Evolutionary conservation across 1,139 yeast genomes (phyloP), one percentile per base, ranked within the genome.

Genomic region (Blastobotrys apis): DNA sequence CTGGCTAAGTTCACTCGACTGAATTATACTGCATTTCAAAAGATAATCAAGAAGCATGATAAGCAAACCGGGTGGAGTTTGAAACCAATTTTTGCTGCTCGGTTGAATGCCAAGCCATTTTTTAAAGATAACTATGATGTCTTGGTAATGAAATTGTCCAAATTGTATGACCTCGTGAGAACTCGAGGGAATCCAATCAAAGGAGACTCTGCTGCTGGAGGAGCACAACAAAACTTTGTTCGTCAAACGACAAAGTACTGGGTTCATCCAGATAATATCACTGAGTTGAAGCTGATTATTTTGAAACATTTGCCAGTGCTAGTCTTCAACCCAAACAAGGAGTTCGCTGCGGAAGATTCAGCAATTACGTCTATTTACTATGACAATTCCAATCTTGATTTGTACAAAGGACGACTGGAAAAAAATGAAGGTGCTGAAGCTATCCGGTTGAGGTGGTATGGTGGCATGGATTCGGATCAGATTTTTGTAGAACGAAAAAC

Each of bases 401-500:
- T 92, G 48, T 92, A 92, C 68, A 84, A 86, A 56, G 98, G 98
- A 37, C 80, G 98, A 67, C 74, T 92, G 58, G 80, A 94, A 64
- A 92, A 92, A 67, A 94, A 87, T 55, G 99, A 92, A 72, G 98
- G 98, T 64, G 98, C 98, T 8, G 98, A 92, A 68, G 98, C 98
- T 19, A 88, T 92, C 56, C 82, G 98, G 70, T 74, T 92, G 63
- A 81, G 98, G 72, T 92, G 98, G 98, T 92, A 92, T 63, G 98
- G 98, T 62, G 97, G 96, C 44, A 90, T 92, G 98, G 75, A 78
- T 48, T 77, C 92, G 3, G 96, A 90, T 55, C 86, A 85, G 43
- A 87, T 92, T 47, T 92, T 92, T 55, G 95, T 92, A 30, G 98
- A 92, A 68, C 80, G 98, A 66, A 92, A 92, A 67, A 92, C 98